phyloP scores from a whole-genome alignment of 2,329 filamentous ascomycete genomes.

The Cadophora sp. region DNA sequence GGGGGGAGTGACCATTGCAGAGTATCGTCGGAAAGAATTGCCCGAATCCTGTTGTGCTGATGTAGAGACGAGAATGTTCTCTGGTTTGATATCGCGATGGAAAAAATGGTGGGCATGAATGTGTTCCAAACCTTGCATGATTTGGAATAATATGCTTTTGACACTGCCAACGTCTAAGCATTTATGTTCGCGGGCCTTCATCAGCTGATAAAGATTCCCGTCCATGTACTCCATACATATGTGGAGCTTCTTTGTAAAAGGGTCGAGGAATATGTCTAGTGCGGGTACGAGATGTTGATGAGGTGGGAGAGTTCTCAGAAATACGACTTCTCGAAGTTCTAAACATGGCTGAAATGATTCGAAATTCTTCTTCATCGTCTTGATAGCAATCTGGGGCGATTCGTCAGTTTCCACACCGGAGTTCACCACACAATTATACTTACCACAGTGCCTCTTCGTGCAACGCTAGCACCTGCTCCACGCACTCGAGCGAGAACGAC shows the following conservation, averaged over 20 bases:
- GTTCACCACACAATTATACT: slow-evolving; percentile 47
- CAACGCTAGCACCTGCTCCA: slow-evolving; percentile 86
- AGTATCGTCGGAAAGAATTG: slow-evolving; percentile 92
- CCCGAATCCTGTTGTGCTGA: slow-evolving; percentile 75
- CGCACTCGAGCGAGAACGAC: slow-evolving; percentile 91
- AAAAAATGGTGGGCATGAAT: slow-evolving; percentile 98
- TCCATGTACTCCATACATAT: slow-evolving; percentile 99
- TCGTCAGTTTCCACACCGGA: slow-evolving; percentile 30
- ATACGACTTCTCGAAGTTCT: slow-evolving; percentile 96
- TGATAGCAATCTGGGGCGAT: slow-evolving; percentile 83
- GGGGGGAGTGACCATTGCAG: slow-evolving; percentile 89
- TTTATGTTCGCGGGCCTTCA: slow-evolving; percentile 98
- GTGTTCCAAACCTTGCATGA: slow-evolving; percentile 93
- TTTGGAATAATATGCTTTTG: slow-evolving; percentile 98
- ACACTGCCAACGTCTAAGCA: slow-evolving; percentile 87
- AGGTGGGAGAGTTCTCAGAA: slow-evolving; percentile 84
- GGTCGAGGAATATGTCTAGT: slow-evolving; percentile 97
- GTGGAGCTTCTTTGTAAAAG: slow-evolving; percentile 93
- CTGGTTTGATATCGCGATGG: slow-evolving; percentile 98
- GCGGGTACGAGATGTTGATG: slow-evolving; percentile 96
- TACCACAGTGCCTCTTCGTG: slow-evolving; percentile 91
- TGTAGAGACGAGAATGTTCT: slow-evolving; percentile 97
- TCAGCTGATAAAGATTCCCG: slow-evolving; percentile 96
- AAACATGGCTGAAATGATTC: slow-evolving; percentile 90
- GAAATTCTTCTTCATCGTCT: slow-evolving; percentile 99